A percentile compares a stretch with the other conserved stretches of the same genome.
phyloP scores from a whole-genome alignment of 1,139 yeast species.

The Diutina scorzettiae region DNA sequence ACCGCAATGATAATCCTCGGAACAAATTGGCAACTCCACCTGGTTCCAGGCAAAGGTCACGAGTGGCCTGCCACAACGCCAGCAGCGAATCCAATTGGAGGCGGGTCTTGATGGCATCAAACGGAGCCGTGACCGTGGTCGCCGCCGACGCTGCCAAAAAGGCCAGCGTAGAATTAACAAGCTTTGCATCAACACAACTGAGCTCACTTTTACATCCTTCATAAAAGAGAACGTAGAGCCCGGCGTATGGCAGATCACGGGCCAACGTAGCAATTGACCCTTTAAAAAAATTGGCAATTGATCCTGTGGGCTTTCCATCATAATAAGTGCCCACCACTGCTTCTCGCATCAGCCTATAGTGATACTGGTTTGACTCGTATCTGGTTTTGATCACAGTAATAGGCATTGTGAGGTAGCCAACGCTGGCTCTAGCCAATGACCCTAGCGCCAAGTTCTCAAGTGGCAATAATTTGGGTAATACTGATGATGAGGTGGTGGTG shows the following conservation, averaged over 20 bases:
- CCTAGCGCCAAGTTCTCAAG: slow-evolving; percentile 68
- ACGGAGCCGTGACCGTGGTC: slow-evolving; percentile 85
- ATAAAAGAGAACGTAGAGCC: slow-evolving; percentile 75
- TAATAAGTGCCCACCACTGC: slow-evolving; percentile 50
- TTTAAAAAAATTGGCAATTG: slow-evolving; percentile 58
- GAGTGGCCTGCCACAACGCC: slow-evolving; percentile 17
- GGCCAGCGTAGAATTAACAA: slow-evolving; percentile 53
- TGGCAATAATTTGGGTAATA: slow-evolving; percentile 62
- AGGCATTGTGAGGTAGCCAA: slow-evolving; percentile 93
- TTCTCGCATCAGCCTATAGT: slow-evolving; percentile 51
- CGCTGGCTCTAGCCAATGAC: slow-evolving; percentile 64
- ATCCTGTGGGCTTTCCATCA: slow-evolving; percentile 17
- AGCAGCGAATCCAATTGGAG: slow-evolving; percentile 44
- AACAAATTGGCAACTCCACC: slow-evolving; percentile 59
- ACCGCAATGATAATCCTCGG: slow-evolving; percentile 71
- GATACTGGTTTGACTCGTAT: slow-evolving; percentile 67
- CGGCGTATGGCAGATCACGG: slow-evolving; percentile 95
- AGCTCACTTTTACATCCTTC: slow-evolving; percentile 52
- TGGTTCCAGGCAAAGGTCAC: slow-evolving; percentile 29
- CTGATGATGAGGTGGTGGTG: slow-evolving; percentile 11
- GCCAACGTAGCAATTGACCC: slow-evolving; percentile 84
- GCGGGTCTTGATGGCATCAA: slow-evolving; percentile 87
- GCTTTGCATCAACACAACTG: background rate
- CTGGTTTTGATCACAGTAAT: slow-evolving; percentile 89
- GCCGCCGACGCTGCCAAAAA: slow-evolving; percentile 66